Evolutionary conservation across 2,329 filamentous ascomycete genomes (phyloP), one percentile per base, ranked within the genome.

Genomic region (Blumeria hordei): DNA sequence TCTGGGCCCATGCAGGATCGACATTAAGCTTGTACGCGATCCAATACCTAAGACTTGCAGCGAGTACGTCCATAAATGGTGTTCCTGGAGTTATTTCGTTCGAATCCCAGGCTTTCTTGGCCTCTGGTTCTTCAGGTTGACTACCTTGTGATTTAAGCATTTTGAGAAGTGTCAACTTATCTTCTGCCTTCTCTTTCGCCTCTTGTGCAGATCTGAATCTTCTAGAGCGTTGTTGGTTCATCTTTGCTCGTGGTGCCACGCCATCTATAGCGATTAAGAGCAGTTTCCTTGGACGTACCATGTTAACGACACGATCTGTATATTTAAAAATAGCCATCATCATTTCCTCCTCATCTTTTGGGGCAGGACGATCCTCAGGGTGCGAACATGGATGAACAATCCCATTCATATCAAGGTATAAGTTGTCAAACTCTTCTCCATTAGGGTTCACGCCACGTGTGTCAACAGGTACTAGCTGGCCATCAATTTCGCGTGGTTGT

Each of bases 371-470:
- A 64, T 96, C 90, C 68, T 98, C 92, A 0, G 92, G 92, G 70
- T 98, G 92, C 50, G 90, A 94, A 71, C 92, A 98, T 35, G 93
- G 93, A 72, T 98, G 92, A 39, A 98, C 92, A 61, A 98, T 98
- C 67, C 92, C 93, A 69, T 98, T 98, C 90, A 98, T 96, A 65
- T 98, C 92, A 59, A 98, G 78, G 66, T 98, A 98, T 6, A 98
- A 74, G 64, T 98, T 98, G 70, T 98, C 90, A 64, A 94, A 85
- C 68, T 98, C 92, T 70, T 96, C 90, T 67, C 88, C 88, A 69
- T 98, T 98, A 2, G 93, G 93, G 65, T 98, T 98, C 6, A 86
- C 80, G 41, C 78, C 73, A 6, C 83, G 88, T 10, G 79, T 81
- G 66, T 98, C 88, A 58, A 96, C 78, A 1, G 92, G 92, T 56